phyloP scores from a whole-genome alignment of 306 rosid genomes.

The Citrullus amarus region DNA sequence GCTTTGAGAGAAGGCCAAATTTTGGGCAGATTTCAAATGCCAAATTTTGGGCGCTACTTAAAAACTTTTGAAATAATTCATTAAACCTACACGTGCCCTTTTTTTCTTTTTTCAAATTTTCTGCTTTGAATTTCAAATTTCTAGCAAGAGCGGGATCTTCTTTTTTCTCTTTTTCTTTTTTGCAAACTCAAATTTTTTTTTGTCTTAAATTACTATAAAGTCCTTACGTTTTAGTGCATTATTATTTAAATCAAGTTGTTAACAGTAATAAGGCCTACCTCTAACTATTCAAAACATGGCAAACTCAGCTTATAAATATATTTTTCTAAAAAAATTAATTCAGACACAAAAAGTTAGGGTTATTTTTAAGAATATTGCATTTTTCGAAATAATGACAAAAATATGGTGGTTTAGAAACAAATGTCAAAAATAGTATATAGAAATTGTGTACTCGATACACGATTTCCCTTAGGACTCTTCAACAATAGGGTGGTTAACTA shows the following conservation, averaged over 20 bases:
- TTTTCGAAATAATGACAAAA: too few relatives aligned
- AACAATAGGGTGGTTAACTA: too few relatives aligned
- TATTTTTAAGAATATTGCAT: too few relatives aligned
- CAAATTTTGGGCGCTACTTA: conserved; percentile 2
- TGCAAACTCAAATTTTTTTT: not conserved
- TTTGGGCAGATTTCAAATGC: not conserved
- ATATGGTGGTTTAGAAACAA: too few relatives aligned
- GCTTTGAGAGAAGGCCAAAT: not conserved
- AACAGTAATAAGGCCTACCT: too few relatives aligned
- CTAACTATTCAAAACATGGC: too few relatives aligned
- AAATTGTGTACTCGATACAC: too few relatives aligned
- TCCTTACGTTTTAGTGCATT: not conserved
- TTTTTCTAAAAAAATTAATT: too few relatives aligned
- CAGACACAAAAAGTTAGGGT: too few relatives aligned
- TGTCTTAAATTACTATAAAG: not conserved
- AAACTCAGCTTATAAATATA: too few relatives aligned
- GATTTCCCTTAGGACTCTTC: too few relatives aligned
- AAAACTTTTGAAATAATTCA: not conserved
- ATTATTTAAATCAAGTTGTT: not conserved
- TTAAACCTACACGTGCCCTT: not conserved
- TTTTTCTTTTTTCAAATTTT: not conserved
- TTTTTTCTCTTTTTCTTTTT: not conserved
- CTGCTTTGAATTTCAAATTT: not conserved
- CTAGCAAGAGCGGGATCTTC: not conserved
- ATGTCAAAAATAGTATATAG: too few relatives aligned